Evolutionary conservation across 1,284 basidiomycete species (phyloP).

Genomic region (Naganishia sp.): DNA sequence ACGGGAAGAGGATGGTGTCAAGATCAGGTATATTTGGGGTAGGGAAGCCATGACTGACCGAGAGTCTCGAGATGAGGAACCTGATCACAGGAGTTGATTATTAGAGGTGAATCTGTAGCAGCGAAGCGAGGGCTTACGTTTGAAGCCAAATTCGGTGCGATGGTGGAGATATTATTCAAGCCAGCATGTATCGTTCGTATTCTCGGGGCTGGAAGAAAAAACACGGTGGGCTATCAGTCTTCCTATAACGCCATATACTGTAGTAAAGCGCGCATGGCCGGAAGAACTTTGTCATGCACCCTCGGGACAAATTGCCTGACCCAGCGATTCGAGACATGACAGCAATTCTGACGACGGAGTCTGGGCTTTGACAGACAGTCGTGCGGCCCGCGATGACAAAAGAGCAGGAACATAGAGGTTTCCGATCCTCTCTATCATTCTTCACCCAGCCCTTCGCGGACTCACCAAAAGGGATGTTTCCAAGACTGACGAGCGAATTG

Average conservation of each 20-base stretch:
- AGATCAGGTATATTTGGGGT: not conserved
- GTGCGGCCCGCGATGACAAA: not conserved
- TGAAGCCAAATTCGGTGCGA: conserved; percentile 60
- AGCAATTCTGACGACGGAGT: too few species aligned
- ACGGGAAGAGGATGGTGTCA: conserved; percentile 16
- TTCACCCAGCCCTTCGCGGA: conserved; percentile 1
- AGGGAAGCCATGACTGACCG: conserved; percentile 37
- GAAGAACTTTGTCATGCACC: too few species aligned
- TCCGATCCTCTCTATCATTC: not conserved
- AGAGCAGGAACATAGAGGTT: not conserved
- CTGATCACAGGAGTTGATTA: conserved; percentile 35
- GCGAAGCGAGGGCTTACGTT: conserved; percentile 42
- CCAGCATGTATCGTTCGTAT: conserved; percentile 82
- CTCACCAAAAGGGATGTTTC: conserved; percentile 78
- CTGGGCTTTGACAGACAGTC: too few species aligned
- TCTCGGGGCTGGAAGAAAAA: conserved; percentile 74
- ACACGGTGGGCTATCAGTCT: conserved; percentile 35
- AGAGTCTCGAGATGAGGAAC: conserved; percentile 54
- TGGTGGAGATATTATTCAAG: conserved; percentile 86
- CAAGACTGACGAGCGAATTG: conserved; percentile 85
- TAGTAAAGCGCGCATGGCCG: too few species aligned
- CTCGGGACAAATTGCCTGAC: too few species aligned
- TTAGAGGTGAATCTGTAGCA: not conserved
- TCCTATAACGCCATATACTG: not conserved
- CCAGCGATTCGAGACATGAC: too few species aligned